Evolutionary conservation across 441 rosid species (phyloP), one percentile per base, ranked within the genome.

Genomic region (Erodium trifolium): DNA sequence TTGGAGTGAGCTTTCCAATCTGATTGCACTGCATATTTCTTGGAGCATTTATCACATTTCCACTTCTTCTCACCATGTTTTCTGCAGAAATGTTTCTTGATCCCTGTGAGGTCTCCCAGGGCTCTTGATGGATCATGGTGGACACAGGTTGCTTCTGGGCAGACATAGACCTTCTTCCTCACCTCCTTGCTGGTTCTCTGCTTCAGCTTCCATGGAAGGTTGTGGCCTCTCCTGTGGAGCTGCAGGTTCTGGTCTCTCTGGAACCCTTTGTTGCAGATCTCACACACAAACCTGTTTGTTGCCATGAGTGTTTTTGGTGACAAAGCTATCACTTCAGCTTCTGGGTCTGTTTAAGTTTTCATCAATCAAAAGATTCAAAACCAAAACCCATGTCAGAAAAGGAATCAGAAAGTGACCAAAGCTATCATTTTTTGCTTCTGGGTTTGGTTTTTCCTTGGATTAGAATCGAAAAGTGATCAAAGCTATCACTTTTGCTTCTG

Each of bases 1-100:
- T 89, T 89, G 73, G 93, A 85, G 70, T 90, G 96, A 75, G 96
- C 96, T 81, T 90, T 90, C 89, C 96, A 90, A 72, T 90, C 96
- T 16, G 96, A 90, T 71, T 84, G 93, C 77, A 90, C 96, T 8
- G 96, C 96, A 71, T 90, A 90, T 70, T 72, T 78, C 81, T 90
- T 90, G 5, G 93, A 83, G 76, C 96, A 89, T 75, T 87, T 89
- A 12, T 82, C 93, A 72, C 96, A 23, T 23, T 23, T 23, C 27
- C 27, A 23, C 27, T 23, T 23, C 27, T 23, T 23, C 27, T 23
- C 27, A 23, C 27, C 27, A 23, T 23, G 27, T 23, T 23, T 23
- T 23, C 27, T 23, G 27, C 27, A 23, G 27, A 86, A 90, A 74
- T 90, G 96, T 63, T 90, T 90, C 82, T 90, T 90, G 83, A 90